Conservation (phyloP, 2,329 filamentous ascomycete species). For the Fusarium tupiense region DNA sequence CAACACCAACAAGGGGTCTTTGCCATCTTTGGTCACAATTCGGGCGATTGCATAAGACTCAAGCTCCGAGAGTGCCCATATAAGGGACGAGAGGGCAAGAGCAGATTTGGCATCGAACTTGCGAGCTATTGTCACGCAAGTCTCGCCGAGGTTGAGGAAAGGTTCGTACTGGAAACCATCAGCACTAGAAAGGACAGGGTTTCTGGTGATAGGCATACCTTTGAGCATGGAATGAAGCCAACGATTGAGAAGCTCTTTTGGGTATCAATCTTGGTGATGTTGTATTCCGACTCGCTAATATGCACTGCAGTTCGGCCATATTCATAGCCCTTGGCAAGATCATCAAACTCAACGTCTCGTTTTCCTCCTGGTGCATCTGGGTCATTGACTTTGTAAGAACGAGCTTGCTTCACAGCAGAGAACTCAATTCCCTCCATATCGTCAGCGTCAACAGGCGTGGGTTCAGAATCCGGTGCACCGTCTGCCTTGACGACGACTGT, state of each 20-base stretch:
- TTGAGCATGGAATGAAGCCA: slow-evolving; percentile 81
- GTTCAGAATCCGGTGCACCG: slow-evolving; percentile 58
- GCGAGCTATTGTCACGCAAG: slow-evolving; percentile 79
- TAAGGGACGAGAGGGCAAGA: slow-evolving; percentile 86
- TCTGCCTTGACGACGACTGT: slow-evolving; percentile 73
- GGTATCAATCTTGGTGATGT: slow-evolving; percentile 89
- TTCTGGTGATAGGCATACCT: slow-evolving; percentile 57
- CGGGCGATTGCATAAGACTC: slow-evolving; percentile 88
- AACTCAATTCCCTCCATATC: slow-evolving; percentile 66
- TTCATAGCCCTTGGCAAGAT: slow-evolving; percentile 91
- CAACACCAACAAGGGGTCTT: slow-evolving; percentile 79
- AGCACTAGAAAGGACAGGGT: slow-evolving; percentile 1
- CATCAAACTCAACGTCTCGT: slow-evolving; percentile 81
- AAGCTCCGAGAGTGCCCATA: slow-evolving; percentile 86
- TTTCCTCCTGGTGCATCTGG: slow-evolving; percentile 79
- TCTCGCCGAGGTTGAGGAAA: slow-evolving; percentile 85
- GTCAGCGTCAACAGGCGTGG: slow-evolving; percentile 59
- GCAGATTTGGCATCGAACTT: slow-evolving; percentile 83
- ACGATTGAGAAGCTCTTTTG: slow-evolving; percentile 79
- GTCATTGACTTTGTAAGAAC: slow-evolving; percentile 84
- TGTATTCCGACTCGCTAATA: slow-evolving; percentile 86
- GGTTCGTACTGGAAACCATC: slow-evolving; percentile 72
- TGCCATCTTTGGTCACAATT: slow-evolving; percentile 84
- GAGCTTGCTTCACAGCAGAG: slow-evolving; percentile 77
- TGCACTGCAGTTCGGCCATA: slow-evolving; percentile 93